A percentile compares a stretch with the other conserved stretches of the same genome.
Conservation (phyloP, 2,329 filamentous ascomycete species). For the Sodiomyces alkalinus region DNA sequence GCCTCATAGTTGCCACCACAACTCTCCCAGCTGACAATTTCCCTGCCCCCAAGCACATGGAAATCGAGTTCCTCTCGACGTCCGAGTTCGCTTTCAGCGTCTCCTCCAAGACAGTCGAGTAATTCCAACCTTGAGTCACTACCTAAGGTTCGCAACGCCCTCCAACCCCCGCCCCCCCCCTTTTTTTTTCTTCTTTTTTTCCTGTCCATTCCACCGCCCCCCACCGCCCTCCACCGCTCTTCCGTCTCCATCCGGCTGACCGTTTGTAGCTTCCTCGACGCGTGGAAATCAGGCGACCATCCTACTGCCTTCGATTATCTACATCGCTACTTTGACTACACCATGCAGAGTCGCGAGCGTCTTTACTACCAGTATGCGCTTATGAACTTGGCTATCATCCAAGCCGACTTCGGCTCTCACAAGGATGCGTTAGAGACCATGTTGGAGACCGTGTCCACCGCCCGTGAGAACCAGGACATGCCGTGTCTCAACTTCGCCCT, state of each 20-base stretch:
- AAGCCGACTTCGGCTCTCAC: conserved; percentile 89
- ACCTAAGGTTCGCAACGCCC: conserved; percentile 46
- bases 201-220: neutral
- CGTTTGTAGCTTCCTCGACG: conserved; percentile 59
- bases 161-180: too few species aligned
- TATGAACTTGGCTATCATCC: conserved; percentile 82
- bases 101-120: conserved; percentile 52
- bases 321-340: conserved; percentile 94
- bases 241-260: conserved; percentile 9
- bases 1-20: too few species aligned
- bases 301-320: conserved; percentile 79
- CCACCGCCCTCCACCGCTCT: neutral
- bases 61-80: conserved; percentile 57
- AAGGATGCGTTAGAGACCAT: conserved; percentile 84
- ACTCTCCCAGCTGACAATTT: too few species aligned
- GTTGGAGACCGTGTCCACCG: conserved; percentile 89
- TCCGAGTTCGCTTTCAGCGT: conserved; percentile 54
- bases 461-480: conserved; percentile 83
- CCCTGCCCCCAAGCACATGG: conserved; percentile 40
- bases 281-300: conserved; percentile 84
- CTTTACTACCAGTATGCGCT: conserved; percentile 90
- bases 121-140: conserved; percentile 61
- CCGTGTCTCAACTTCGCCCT: conserved; percentile 87
- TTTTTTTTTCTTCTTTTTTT: conserved; percentile 5
- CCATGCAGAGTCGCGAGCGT: conserved; percentile 70